Conservation (phyloP, 306 rosid species). For the Fagus crenata region DNA sequence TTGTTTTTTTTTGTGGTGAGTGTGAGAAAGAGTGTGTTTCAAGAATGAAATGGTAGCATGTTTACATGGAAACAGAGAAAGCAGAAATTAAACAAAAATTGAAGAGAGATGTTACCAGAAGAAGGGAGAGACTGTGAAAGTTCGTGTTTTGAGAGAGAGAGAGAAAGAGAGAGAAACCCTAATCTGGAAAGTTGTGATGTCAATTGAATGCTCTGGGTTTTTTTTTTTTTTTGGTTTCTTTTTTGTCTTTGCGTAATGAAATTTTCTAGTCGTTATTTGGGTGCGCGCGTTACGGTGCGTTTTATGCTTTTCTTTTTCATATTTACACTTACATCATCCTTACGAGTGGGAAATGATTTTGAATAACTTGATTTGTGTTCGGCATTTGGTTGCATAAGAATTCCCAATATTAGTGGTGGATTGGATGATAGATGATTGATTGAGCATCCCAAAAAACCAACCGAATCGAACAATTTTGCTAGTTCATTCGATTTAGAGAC, state of each 20-base stretch:
- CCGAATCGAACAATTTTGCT: no score
- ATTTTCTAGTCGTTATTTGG: no score
- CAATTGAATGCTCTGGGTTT: not conserved
- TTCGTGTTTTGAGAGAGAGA: constrained; percentile 5
- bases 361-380: no score
- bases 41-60: not conserved
- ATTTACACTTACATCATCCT: no score
- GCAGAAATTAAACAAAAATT: not conserved
- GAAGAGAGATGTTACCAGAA: constrained; percentile 27
- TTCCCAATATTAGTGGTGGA: no score
- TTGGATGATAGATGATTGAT: no score
- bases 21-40: not conserved
- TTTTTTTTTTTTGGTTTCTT: not conserved
- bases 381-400: no score
- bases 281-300: no score
- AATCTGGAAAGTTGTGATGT: constrained; percentile 32
- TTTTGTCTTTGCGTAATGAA: not conserved
- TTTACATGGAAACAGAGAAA: constrained; percentile 5
- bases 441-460: no score
- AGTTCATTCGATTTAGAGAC: no score
- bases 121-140: not conserved
- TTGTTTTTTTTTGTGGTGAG: not conserved
- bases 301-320: no score
- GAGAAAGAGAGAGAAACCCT: constrained; percentile 43
- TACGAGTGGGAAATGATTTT: no score